These are phyloP conservation scores for Calocera cornea DNA, from an alignment of 768 basidiomycete species.

Conservation along the genomic window DNA sequence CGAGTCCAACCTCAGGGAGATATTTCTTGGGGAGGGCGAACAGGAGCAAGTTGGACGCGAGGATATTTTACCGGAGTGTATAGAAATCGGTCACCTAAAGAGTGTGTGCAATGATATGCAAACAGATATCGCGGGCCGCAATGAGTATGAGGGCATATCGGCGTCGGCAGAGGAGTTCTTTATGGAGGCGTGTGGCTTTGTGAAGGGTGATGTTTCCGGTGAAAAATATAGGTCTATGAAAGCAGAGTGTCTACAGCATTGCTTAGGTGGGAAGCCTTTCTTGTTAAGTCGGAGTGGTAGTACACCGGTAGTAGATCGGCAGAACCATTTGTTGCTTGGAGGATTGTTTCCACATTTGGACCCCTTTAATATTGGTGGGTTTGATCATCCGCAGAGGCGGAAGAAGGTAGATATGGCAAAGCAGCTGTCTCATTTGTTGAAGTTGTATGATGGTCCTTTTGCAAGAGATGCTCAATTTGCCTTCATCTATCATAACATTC, in stretches of 20 bases:
- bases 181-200: not conserved
- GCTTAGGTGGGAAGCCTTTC: not conserved
- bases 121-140: not conserved
- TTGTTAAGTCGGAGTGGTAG: not conserved
- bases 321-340: not conserved
- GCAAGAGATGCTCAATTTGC: not conserved
- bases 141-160: not conserved
- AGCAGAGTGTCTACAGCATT: not conserved
- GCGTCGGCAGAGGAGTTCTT: not conserved
- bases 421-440: not conserved
- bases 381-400: not conserved
- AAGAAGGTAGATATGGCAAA: not conserved
- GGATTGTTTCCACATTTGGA: not conserved
- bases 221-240: not conserved
- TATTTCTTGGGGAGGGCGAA: too few species aligned
- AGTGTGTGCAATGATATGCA: not conserved
- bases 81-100: not conserved
- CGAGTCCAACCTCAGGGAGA: not conserved
- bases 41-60: too few species aligned
- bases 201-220: not conserved
- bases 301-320: not conserved
- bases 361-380: not conserved
- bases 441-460: not conserved
- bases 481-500: not conserved
- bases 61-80: not conserved